Evolutionary conservation across 495 filamentous ascomycete genomes (phyloP), one percentile per base, ranked within the genome.

Genomic region (Choiromyces venosus): DNA sequence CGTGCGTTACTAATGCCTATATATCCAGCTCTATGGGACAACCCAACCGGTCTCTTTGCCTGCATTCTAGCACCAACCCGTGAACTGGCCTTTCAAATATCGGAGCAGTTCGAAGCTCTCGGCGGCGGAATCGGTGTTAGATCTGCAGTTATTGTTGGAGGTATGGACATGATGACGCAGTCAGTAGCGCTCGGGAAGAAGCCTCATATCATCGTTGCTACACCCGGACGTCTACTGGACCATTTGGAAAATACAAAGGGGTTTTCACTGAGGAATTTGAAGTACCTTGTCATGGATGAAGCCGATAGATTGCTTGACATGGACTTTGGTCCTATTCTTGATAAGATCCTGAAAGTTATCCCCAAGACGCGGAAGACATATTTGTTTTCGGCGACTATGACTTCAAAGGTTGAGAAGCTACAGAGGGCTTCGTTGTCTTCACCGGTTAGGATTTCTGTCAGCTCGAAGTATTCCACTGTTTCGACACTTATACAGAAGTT

Each of bases 231-330:
- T 69, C 83, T 99, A 16, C 85, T 97, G 3, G 95, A 99, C 78
- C 95, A 99, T 81, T 84, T 97, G 14, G 94, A 99, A 82, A 97
- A 97, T 81, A 99, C 95, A 9, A 97, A 96, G 81, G 94, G 95
- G 12, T 99, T 99, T 82, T 92, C 89, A 10, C 83, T 97, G 46
- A 87, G 89, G 8, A 84, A 84, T 21, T 84, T 97, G 5, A 92
- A 93, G 78, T 96, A 94, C 78, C 87, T 97, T 0, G 93, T 96
- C 44, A 92, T 97, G 88, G 95, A 97, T 77, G 95, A 99, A 83
- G 95, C 94, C 37, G 94, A 99, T 81, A 86, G 93, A 44, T 86
- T 99, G 0, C 87, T 99, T 0, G 95, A 98, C 80, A 89, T 97
- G 82, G 94, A 97, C 83, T 98, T 97, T 80, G 95, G 93, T 0